Evolutionary conservation across 441 rosid genomes (phyloP).

Genomic region (Gossypium lobatum): DNA sequence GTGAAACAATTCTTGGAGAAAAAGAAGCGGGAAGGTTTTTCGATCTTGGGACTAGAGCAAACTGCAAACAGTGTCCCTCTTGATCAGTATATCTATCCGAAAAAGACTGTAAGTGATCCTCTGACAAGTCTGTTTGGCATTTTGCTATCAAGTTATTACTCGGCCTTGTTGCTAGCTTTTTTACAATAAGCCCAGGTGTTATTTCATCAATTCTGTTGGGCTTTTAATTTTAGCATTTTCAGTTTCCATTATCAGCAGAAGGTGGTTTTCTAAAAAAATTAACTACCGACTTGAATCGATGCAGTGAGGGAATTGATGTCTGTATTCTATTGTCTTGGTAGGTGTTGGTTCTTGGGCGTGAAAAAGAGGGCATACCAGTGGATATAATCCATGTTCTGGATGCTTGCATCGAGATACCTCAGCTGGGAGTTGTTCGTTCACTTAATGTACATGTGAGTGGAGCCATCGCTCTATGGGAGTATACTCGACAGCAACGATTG

Average conservation of each 20-base stretch:
- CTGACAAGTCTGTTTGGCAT: background rate
- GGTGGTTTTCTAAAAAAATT: background rate
- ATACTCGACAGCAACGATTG: constrained; percentile 84
- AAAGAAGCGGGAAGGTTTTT: constrained; percentile 87
- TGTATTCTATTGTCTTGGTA: constrained; percentile 24
- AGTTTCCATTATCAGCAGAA: background rate
- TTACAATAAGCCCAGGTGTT: background rate
- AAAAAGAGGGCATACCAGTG: constrained; percentile 92
- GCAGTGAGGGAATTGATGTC: background rate
- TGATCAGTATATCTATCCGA: constrained; percentile 62
- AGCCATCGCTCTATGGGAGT: constrained; percentile 97
- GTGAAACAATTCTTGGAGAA: constrained; percentile 71
- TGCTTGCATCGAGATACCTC: constrained; percentile 94
- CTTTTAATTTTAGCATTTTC: background rate
- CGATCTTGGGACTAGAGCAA: constrained; percentile 91
- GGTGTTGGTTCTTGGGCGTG: constrained; percentile 95
- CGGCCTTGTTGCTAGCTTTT: background rate
- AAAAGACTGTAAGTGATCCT: constrained; percentile 55
- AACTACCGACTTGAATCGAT: background rate
- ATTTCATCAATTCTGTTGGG: background rate
- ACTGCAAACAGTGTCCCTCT: constrained; percentile 84
- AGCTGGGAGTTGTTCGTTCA: constrained; percentile 89
- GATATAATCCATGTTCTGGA: constrained; percentile 85
- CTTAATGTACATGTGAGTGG: constrained; percentile 96
- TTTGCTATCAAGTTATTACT: background rate